A percentile compares a stretch with the other conserved stretches of the same genome.
phyloP scores from a whole-genome alignment of 2,329 filamentous ascomycete species.

The Neophaeococcomyces aloes region DNA sequence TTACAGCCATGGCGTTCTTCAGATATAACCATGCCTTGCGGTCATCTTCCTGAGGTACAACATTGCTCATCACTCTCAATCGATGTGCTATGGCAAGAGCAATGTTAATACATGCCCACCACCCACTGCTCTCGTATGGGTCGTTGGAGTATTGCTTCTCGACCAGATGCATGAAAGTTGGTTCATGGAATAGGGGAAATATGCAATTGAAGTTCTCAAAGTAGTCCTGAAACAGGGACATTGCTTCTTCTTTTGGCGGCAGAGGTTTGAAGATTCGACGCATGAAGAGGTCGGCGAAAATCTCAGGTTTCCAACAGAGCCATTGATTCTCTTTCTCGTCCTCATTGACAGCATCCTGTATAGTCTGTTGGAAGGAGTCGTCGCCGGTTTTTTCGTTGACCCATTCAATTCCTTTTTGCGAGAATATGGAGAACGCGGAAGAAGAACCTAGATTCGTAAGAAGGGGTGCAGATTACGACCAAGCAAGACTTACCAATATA shows the following conservation, averaged over 20 bases:
- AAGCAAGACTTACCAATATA: conserved; percentile 65
- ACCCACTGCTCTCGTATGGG: conserved; percentile 88
- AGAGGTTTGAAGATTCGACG: conserved; percentile 73
- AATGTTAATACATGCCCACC: conserved; percentile 97
- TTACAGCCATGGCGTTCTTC: conserved; percentile 91
- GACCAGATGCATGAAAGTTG: conserved; percentile 95
- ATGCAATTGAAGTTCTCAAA: conserved; percentile 99
- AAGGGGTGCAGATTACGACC: conserved; percentile 8
- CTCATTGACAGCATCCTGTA: conserved; percentile 61
- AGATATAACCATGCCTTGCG: conserved; percentile 90
- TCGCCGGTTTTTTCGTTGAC: conserved; percentile 98
- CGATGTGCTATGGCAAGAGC: conserved; percentile 87
- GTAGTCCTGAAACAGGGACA: conserved; percentile 82
- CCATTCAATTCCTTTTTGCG: conserved; percentile 95
- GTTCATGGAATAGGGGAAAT: conserved; percentile 94
- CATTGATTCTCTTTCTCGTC: conserved; percentile 80
- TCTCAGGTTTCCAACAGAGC: conserved; percentile 96
- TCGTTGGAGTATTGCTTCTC: conserved; percentile 87
- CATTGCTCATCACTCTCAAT: conserved; percentile 86
- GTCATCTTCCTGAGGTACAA: conserved; percentile 83
- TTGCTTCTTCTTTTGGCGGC: conserved; percentile 74
- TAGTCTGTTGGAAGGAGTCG: conserved; percentile 87
- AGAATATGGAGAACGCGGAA: conserved; percentile 97
- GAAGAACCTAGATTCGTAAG: conserved; percentile 59
- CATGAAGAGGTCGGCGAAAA: conserved; percentile 85